Evolutionary conservation across 116 monocot genomes (phyloP).

Genomic region (Trichopus zeylanicus): DNA sequence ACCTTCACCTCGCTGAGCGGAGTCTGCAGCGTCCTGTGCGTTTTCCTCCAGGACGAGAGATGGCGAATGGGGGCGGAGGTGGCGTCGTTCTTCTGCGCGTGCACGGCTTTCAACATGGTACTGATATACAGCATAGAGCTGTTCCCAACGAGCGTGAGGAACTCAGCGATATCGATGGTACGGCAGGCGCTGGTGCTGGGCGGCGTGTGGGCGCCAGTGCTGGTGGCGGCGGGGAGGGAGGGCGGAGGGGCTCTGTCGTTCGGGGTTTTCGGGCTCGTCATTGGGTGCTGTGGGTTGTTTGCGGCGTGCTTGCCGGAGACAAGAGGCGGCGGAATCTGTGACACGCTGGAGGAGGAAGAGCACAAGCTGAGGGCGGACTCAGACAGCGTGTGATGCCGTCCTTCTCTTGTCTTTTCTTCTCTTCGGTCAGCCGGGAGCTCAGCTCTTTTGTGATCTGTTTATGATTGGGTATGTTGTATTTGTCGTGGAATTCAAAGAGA

Average conservation of each 20-base stretch:
- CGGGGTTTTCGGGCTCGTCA: constrained; percentile 67
- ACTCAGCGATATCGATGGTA: constrained; percentile 52
- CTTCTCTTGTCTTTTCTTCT: neutral
- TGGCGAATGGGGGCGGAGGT: constrained; percentile 28
- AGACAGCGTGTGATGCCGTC: neutral
- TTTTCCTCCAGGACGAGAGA: neutral
- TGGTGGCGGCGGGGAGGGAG: constrained; percentile 31
- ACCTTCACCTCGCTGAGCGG: constrained; percentile 22
- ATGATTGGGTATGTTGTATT: constrained; percentile 15
- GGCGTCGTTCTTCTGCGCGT: constrained; percentile 38
- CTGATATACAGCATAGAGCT: constrained; percentile 47
- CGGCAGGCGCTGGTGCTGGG: constrained; percentile 52
- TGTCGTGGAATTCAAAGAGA: too few relatives aligned
- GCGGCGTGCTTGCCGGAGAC: constrained; percentile 60
- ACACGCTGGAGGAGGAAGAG: constrained; percentile 82
- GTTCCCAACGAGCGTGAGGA: constrained; percentile 59
- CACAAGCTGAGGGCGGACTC: constrained; percentile 16
- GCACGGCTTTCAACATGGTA: constrained; percentile 33
- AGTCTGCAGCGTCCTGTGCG: constrained; percentile 25
- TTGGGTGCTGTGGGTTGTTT: constrained; percentile 50
- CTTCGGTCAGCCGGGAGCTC: neutral
- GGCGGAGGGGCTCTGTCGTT: constrained; percentile 36
- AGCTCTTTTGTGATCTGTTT: constrained; percentile 45
- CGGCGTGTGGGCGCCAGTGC: constrained; percentile 33
- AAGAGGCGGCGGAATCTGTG: constrained; percentile 41